Conservation (phyloP, 106 monocot species). For the Hemerocallis citrina region DNA sequence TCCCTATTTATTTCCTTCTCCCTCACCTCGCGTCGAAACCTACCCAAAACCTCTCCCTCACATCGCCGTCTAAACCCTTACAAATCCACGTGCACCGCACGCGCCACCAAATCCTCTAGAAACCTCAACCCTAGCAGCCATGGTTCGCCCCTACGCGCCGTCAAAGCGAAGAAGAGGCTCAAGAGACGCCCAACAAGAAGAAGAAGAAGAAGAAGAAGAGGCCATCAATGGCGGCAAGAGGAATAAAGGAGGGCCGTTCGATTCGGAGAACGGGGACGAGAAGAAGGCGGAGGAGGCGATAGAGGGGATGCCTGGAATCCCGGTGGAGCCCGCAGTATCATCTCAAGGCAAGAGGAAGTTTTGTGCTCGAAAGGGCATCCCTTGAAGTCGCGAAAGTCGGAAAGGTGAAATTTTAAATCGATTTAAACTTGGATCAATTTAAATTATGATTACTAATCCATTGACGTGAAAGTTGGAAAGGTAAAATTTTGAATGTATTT, state of each 20-base stretch:
- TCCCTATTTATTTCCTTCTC: too few species aligned
- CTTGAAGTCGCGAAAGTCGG: conserved; percentile 67
- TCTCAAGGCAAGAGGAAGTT: conserved; percentile 27
- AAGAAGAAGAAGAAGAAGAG: not conserved
- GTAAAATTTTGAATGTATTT: too few species aligned
- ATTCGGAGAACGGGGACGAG: not conserved
- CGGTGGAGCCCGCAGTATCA: conserved; percentile 14
- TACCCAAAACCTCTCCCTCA: too few species aligned
- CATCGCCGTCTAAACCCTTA: too few species aligned
- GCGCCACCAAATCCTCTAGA: not conserved
- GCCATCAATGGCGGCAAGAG: not conserved
- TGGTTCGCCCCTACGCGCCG: conserved; percentile 45
- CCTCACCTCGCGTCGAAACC: too few species aligned
- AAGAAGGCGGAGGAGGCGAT: not conserved
- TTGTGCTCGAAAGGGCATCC: conserved; percentile 53
- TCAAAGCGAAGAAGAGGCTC: conserved; percentile 12
- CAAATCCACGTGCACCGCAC: too few species aligned
- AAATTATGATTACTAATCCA: too few species aligned
- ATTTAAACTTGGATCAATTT: too few species aligned
- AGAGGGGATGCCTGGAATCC: conserved; percentile 17
- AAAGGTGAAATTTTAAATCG: too few species aligned
- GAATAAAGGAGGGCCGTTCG: too few species aligned
- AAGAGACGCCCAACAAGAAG: not conserved
- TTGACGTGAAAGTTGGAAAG: too few species aligned
- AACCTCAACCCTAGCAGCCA: not conserved